Evolutionary conservation across 148 eudicot genomes (phyloP), one percentile per base, ranked within the genome.

Genomic region (Rhododendron ferrugineum): DNA sequence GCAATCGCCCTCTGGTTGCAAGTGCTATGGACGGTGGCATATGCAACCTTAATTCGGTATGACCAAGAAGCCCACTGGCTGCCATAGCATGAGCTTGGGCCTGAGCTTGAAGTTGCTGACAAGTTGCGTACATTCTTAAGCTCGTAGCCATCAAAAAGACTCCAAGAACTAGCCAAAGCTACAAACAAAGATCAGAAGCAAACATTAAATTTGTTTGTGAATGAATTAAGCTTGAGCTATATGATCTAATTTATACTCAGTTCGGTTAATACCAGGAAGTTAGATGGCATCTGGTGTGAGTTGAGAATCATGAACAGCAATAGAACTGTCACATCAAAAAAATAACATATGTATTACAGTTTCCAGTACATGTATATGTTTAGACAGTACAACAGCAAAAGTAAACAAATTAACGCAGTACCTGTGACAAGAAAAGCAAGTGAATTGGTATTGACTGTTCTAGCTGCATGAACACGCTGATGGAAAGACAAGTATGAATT

Each of bases 91-190:
- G 98, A 36, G 98, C 97, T 87, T 96, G 99, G 49, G 98, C 95
- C 88, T 96, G 98, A 85, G 98, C 98, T 89, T 96, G 99, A 90
- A 96, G 98, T 84, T 96, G 99, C 87, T 95, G 98, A 88, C 98
- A 96, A 75, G 99, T 95, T 73, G 99, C 98, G 82, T 96, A 96
- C 99, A 96, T 96, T 80, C 99, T 92, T 30, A 96, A 84, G 86
- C 93, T 92, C 60, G 99, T 93, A 79, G 99, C 99, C 93, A 96
- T 92, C 85, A 94, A 88, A 93, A 96, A 96, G 87, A 94, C 94
- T 79, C 97, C 98, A 89, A 96, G 90, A 68, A 95, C 99, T 86
- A 96, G 89, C 99, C 99, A 96, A 47, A 96, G 97, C 99, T 96
- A 81, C 85, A 89, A 82, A 79, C 79, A 11, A 44, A 14, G 32